A percentile compares a stretch with the other conserved stretches of the same genome.
Evolutionary conservation across 805 yeast species (phyloP).

Genomic region (Pichia kluyveri): DNA sequence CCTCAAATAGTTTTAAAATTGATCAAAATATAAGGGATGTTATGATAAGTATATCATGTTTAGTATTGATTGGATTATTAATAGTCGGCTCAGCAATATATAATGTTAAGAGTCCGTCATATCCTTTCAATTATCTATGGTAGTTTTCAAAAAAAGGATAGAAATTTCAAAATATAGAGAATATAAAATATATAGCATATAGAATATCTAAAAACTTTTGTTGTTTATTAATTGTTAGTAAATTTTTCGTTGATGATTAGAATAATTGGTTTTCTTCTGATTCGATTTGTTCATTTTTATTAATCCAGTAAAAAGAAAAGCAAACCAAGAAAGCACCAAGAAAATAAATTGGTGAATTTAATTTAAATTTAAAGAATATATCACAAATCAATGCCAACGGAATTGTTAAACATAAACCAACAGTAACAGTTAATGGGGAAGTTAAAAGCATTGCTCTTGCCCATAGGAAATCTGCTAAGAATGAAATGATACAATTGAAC

Average conservation of each 20-base stretch:
- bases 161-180: too few relatives aligned
- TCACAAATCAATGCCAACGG: constrained; percentile 95
- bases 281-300: constrained; percentile 46
- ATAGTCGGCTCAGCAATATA: constrained; percentile 28
- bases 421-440: constrained; percentile 90
- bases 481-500: constrained; percentile 67
- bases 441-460: constrained; percentile 90
- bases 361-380: constrained; percentile 57
- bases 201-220: too few relatives aligned
- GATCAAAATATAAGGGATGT: not conserved
- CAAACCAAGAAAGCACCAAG: constrained; percentile 78
- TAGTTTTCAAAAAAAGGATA: not conserved
- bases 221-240: too few relatives aligned
- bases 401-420: constrained; percentile 86
- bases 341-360: constrained; percentile 53
- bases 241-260: not conserved
- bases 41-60: not conserved
- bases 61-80: constrained; percentile 2
- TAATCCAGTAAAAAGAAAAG: constrained; percentile 74
- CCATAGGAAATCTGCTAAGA: constrained; percentile 90
- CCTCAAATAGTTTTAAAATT: constrained; percentile 4
- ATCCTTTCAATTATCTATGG: constrained; percentile 33
- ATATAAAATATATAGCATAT: not conserved
- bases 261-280: not conserved
- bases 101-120: constrained; percentile 36